Base-by-base conservation (phyloP, 2,329 filamentous ascomycete species). In the Arthrobotrys entomopaga region DNA sequence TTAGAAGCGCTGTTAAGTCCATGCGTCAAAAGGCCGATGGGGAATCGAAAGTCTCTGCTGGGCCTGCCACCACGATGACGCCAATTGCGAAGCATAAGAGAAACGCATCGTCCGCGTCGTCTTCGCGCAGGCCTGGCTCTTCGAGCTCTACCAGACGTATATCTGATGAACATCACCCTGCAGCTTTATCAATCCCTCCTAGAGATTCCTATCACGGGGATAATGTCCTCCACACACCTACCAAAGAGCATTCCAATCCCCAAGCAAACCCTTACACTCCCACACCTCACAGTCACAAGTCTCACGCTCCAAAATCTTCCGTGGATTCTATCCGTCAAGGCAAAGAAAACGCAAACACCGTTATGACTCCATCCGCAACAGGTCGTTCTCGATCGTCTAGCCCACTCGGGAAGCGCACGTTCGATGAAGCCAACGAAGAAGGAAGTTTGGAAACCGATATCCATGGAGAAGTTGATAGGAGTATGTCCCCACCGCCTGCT, bases 1-100 rank as follows among this genome's bases (percentile, higher is more conserved):
- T 79, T 11, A 75, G 74, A 22, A 72, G 60, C 50, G 58, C 76
- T 22, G 77, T 77, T 58, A 73, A 77, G 64, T 75, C 74, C 60
- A 75, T 77, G 20, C 76, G 66, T n/a, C 76, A 76, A 61, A 76
- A 77, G 34, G 77, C 76, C 8, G 77, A 77, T 16, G 77, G 74
- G 13, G 69, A 76, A 40, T 58, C 42, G 40, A 65, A 66, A 48
- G 56, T 48, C 16, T 6, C 65, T 13, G 50, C 52, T 15, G 26
- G 26, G 11, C 8, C n/a, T 16, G 3, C 52, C 13, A 29, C 29
- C 16, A 2, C n/a, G 1, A 20, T 40, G 19, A 66, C 63, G 8
- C 69, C 69, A 20, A 38, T 63, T 54, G 43, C 60, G 46, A 73
- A 63, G 26, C 69, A 73, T 43, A 73, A 58, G 61, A 73, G 66